Evolutionary conservation across 2,329 filamentous ascomycete species (phyloP).

Genomic region (Lachnellula arida): DNA sequence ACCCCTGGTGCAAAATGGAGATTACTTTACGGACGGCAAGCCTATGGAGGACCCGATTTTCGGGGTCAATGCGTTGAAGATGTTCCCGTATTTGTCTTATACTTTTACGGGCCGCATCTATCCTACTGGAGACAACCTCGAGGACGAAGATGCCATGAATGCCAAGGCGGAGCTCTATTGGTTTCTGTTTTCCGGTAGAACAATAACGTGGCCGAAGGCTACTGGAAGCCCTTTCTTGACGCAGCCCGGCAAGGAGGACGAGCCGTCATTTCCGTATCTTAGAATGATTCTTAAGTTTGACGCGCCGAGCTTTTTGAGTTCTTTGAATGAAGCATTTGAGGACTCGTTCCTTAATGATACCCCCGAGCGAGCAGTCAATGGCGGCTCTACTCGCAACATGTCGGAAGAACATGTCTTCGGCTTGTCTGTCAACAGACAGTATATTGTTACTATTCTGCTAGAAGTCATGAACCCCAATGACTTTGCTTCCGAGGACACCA

Average conservation of each 20-base stretch:
- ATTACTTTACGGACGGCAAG: constrained; percentile 47
- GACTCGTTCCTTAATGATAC: constrained; percentile 87
- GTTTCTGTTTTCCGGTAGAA: constrained; percentile 85
- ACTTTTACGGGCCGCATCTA: constrained; percentile 87
- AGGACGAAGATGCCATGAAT: constrained; percentile 64
- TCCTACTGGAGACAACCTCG: constrained; percentile 73
- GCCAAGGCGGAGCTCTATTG: constrained; percentile 89
- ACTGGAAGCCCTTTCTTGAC: constrained; percentile 58
- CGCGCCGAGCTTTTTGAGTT: constrained; percentile 86
- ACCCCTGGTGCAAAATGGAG: constrained; percentile 52
- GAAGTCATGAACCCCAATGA: constrained; percentile 79
- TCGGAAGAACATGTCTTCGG: constrained; percentile 63
- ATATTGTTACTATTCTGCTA: constrained; percentile 82
- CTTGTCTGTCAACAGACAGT: constrained; percentile 80
- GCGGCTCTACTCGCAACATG: constrained; percentile 43
- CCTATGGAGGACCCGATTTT: constrained; percentile 56
- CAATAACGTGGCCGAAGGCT: constrained; percentile 67
- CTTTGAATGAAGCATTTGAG: constrained; percentile 95
- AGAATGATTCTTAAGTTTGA: constrained; percentile 83
- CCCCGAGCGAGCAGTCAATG: constrained; percentile 56
- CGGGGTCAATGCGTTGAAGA: constrained; percentile 73
- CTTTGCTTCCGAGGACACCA: constrained; percentile 75
- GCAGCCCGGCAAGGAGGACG: constrained; percentile 47
- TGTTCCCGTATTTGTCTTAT: constrained; percentile 93
- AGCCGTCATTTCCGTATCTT: constrained; percentile 81